A percentile compares a stretch with the other conserved stretches of the same genome.
Conservation (phyloP, 2,329 filamentous ascomycete species). For the Fusarium dimerum region DNA sequence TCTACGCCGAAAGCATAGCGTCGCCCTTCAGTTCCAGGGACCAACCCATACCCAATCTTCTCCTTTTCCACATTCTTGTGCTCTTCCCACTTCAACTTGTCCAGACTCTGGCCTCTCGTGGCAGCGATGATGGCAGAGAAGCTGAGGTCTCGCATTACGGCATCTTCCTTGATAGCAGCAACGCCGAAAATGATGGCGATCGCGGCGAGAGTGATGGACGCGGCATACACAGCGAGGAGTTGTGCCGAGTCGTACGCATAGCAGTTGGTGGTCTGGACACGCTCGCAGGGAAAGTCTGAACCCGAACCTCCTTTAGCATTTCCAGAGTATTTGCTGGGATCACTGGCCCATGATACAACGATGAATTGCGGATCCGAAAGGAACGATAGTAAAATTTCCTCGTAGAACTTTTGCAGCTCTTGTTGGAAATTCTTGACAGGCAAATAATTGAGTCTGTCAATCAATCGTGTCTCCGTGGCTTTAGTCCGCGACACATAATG, state of each 20-base stretch:
- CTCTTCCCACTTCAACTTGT: slow-evolving; percentile 24
- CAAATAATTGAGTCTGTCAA: slow-evolving; percentile 24
- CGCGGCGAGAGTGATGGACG: slow-evolving; percentile 24
- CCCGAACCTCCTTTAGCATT: slow-evolving; percentile 3
- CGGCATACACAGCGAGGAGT: slow-evolving; percentile 25
- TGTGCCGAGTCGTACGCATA: slow-evolving; percentile 23
- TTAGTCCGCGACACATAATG: slow-evolving; percentile 17
- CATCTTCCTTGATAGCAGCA: slow-evolving; percentile 24
- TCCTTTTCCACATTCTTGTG: slow-evolving; percentile 16
- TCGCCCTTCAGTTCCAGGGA: slow-evolving; percentile 22
- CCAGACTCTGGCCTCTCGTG: slow-evolving; percentile 23
- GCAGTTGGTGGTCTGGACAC: slow-evolving; percentile 20
- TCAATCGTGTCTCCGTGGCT: slow-evolving; percentile 20
- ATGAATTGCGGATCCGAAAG: slow-evolving; percentile 28
- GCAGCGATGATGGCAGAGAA: slow-evolving; percentile 29
- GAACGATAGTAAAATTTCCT: slow-evolving; percentile 28
- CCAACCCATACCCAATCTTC: slow-evolving; percentile 27
- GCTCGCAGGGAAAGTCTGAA: slow-evolving; percentile 17
- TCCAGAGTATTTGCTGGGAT: slow-evolving; percentile 18
- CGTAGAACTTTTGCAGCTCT: slow-evolving; percentile 25
- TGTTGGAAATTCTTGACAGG: slow-evolving; percentile 17
- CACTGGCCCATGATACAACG: slow-evolving; percentile 24
- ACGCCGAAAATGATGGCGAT: slow-evolving; percentile 20
- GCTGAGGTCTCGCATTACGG: slow-evolving; percentile 24
- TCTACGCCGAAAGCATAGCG: slow-evolving; percentile 27